phyloP scores from a whole-genome alignment of 2,329 filamentous ascomycete genomes.

The Fusarium sp. region DNA sequence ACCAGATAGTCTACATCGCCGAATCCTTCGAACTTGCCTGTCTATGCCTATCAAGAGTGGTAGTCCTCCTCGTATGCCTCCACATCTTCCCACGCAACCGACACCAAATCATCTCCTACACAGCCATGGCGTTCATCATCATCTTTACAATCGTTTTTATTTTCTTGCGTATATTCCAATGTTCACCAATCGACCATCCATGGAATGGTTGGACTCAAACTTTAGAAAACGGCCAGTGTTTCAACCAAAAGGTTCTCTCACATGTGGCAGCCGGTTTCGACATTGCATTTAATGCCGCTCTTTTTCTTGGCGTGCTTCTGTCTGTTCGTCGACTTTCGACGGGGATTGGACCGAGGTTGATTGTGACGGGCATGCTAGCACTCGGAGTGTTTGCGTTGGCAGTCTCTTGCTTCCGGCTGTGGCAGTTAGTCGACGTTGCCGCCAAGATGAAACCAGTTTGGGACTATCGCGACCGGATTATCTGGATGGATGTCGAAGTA shows the following conservation, averaged over 20 bases:
- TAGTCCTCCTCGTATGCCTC: constrained; percentile 55
- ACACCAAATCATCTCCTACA: constrained; percentile 51
- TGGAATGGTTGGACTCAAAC: constrained; percentile 42
- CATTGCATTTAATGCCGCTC: constrained; percentile 59
- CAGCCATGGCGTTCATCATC: constrained; percentile 50
- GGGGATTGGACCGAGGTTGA: constrained; percentile 57
- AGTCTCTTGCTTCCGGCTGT: constrained; percentile 52
- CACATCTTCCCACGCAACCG: constrained; percentile 51
- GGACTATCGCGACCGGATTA: constrained; percentile 56
- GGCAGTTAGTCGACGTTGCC: constrained; percentile 45
- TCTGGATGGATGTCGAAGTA: constrained; percentile 59
- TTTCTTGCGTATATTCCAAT: constrained; percentile 57
- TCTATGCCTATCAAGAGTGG: constrained; percentile 55
- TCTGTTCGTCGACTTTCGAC: constrained; percentile 54
- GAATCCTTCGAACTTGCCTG: constrained; percentile 53
- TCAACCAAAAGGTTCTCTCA: constrained; percentile 48
- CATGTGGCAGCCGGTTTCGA: constrained; percentile 60
- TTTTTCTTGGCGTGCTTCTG: constrained; percentile 59
- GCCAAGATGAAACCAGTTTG: constrained; percentile 56
- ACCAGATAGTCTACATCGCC: constrained; percentile 47
- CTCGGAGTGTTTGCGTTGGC: constrained; percentile 57
- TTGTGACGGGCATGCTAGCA: constrained; percentile 58
- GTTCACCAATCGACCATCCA: constrained; percentile 52
- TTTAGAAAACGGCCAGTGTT: constrained; percentile 26
- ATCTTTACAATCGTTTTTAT: constrained; percentile 52